Percentiles rank a stretch among this genome's conserved stretches.
These are phyloP conservation scores for Tolypocladium tropicale DNA, from an alignment of 2,329 filamentous ascomycete genomes.

Conservation along the genomic window DNA sequence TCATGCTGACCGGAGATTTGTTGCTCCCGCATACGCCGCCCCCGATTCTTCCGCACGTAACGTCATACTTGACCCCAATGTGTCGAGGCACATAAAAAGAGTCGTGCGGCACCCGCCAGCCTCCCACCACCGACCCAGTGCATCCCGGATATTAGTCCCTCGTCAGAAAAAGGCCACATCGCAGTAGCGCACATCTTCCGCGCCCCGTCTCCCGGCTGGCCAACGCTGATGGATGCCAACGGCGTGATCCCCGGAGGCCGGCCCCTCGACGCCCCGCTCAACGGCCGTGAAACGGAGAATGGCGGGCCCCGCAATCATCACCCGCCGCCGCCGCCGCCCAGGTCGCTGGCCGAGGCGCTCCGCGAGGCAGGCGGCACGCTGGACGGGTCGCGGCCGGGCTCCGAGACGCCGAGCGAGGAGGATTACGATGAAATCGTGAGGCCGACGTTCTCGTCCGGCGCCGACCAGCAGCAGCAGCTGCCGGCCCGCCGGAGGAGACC, in stretches of 20 bases:
- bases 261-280: neutral
- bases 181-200: neutral
- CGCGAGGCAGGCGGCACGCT: conserved; percentile 12
- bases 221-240: neutral
- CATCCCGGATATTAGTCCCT: neutral
- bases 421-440: conserved; percentile 31
- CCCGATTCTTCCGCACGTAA: neutral
- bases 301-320: neutral
- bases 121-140: neutral
- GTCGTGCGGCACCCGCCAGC: neutral
- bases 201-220: neutral
- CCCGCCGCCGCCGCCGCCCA: conserved; percentile 7
- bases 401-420: conserved; percentile 34
- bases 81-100: neutral
- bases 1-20: neutral
- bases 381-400: conserved; percentile 12
- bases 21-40: neutral
- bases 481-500: neutral
- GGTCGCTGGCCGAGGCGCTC: conserved; percentile 18
- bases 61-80: neutral
- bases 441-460: conserved; percentile 11
- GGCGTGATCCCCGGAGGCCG: neutral
- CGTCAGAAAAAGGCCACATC: too few species aligned
- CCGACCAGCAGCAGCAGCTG: neutral
- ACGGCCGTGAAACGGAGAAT: neutral